phyloP scores from a whole-genome alignment of 805 yeast species.

The Ogataea glucozyma region DNA sequence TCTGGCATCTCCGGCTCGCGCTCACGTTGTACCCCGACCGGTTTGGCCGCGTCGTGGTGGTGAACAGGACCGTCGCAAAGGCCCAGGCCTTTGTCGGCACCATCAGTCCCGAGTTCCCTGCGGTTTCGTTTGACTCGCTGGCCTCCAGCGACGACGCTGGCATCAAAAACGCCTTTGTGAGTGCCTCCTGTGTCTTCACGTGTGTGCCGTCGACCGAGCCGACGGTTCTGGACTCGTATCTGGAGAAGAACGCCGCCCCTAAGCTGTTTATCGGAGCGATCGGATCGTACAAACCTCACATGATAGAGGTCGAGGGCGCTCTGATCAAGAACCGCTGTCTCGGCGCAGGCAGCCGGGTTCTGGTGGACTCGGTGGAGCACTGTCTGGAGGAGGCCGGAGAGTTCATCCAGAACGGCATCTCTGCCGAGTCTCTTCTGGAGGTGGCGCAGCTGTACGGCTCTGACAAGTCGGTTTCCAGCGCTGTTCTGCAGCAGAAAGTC shows the following conservation, averaged over 20 bases:
- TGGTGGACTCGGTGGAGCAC: slow-evolving; percentile 63
- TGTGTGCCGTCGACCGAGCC: slow-evolving; percentile 61
- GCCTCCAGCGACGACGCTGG: slow-evolving; percentile 20
- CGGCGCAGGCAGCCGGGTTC: slow-evolving; percentile 40
- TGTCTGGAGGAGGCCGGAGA: slow-evolving; percentile 66
- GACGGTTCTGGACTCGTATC: slow-evolving; percentile 36
- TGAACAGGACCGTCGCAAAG: slow-evolving; percentile 45
- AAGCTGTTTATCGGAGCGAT: slow-evolving; percentile 54
- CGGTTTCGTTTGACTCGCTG: slow-evolving; percentile 26
- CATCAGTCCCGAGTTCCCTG: slow-evolving; percentile 35
- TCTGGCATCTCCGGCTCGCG: slow-evolving; percentile 58
- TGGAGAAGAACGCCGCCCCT: slow-evolving; percentile 26
- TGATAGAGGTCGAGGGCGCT: slow-evolving; percentile 58
- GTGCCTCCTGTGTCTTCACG: slow-evolving; percentile 53
- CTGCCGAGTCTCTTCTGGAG: slow-evolving; percentile 44
- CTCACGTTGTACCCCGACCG: slow-evolving; percentile 40
- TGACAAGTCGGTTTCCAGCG: slow-evolving; percentile 1
- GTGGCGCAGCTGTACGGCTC: slow-evolving; percentile 40
- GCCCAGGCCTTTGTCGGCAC: slow-evolving; percentile 36
- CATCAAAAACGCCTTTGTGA: slow-evolving; percentile 32
- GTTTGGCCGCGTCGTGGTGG: slow-evolving; percentile 44
- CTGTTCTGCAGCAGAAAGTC: slow-evolving; percentile 33
- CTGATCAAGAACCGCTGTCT: slow-evolving; percentile 39
- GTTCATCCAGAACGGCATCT: slow-evolving; percentile 47
- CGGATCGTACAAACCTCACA: slow-evolving; percentile 68